Evolutionary conservation across 2,329 filamentous ascomycete genomes (phyloP).

Genomic region (Chlorencoelia australis): DNA sequence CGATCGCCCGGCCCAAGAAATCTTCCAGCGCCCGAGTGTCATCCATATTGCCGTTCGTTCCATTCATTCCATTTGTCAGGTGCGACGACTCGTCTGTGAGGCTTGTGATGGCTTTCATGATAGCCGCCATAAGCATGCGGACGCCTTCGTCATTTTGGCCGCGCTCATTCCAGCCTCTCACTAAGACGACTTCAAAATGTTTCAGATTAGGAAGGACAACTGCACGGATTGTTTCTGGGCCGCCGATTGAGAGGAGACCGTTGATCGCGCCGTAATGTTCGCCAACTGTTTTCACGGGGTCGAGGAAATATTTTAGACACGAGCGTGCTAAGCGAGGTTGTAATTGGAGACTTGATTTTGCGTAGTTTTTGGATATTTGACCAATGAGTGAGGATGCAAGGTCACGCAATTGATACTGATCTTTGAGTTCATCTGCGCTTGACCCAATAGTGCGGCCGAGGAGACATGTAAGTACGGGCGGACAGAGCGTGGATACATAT

Average conservation of each 20-base stretch:
- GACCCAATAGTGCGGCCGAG: conserved; percentile 61
- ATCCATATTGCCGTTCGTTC: conserved; percentile 16
- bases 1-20: conserved; percentile 23
- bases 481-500: conserved; percentile 58
- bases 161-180: conserved; percentile 42
- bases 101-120: conserved; percentile 44
- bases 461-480: conserved; percentile 83
- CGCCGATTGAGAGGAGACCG: conserved; percentile 70
- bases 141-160: conserved; percentile 44
- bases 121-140: conserved; percentile 46
- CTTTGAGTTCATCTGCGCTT: conserved; percentile 41
- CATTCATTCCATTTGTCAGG: conserved; percentile 16
- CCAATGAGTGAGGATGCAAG: conserved; percentile 74
- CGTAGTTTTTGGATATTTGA: conserved; percentile 71
- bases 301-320: conserved; percentile 84
- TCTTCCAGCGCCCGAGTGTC: conserved; percentile 20
- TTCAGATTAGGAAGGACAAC: conserved; percentile 57
- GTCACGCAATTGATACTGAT: conserved; percentile 74
- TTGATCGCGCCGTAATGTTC: conserved; percentile 84
- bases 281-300: conserved; percentile 70
- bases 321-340: conserved; percentile 86
- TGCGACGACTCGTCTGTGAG: conserved; percentile 35
- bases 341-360: conserved; percentile 68
- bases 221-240: conserved; percentile 50
- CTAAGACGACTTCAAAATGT: conserved; percentile 51